Conservation (phyloP, 306 rosid genomes). For the Lupinus albus region DNA sequence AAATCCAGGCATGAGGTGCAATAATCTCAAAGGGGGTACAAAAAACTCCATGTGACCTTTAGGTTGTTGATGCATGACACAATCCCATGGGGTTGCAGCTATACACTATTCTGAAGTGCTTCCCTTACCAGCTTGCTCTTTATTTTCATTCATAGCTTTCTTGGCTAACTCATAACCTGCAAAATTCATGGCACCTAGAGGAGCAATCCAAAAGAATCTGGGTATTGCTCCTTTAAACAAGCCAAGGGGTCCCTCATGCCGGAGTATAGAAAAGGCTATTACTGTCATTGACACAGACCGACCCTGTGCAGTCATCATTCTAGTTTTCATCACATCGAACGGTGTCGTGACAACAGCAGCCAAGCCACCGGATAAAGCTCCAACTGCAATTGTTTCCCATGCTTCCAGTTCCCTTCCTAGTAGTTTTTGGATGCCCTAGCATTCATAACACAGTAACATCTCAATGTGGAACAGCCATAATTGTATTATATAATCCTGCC, state of each 20-base stretch:
- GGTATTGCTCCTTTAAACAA: conserved; percentile 95
- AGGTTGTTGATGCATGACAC: conserved; percentile 26
- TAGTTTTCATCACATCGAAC: conserved; percentile 96
- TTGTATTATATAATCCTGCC: too few species aligned
- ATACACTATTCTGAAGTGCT: conserved; percentile 48
- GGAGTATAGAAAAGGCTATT: conserved; percentile 74
- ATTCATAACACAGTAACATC: not conserved
- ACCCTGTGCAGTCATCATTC: conserved; percentile 98
- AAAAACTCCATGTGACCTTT: conserved; percentile 51
- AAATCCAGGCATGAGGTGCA: conserved; percentile 47
- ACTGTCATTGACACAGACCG: conserved; percentile 77
- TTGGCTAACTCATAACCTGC: conserved; percentile 95
- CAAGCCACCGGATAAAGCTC: conserved; percentile 96
- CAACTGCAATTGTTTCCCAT: conserved; percentile 93
- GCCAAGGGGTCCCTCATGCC: conserved; percentile 88
- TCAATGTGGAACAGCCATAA: too few species aligned
- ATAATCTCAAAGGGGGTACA: conserved; percentile 38
- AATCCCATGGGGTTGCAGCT: conserved; percentile 24
- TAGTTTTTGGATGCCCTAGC: conserved; percentile 68
- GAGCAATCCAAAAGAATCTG: conserved; percentile 98
- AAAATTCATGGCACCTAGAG: conserved; percentile 97
- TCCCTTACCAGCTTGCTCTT: conserved; percentile 55
- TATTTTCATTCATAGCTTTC: conserved; percentile 89
- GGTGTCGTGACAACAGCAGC: conserved; percentile 96
- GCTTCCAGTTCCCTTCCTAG: conserved; percentile 85